A percentile compares a stretch with the other conserved stretches of the same genome.
phyloP scores from a whole-genome alignment of 2,329 filamentous ascomycete genomes.

The Lachnellula willkommii region DNA sequence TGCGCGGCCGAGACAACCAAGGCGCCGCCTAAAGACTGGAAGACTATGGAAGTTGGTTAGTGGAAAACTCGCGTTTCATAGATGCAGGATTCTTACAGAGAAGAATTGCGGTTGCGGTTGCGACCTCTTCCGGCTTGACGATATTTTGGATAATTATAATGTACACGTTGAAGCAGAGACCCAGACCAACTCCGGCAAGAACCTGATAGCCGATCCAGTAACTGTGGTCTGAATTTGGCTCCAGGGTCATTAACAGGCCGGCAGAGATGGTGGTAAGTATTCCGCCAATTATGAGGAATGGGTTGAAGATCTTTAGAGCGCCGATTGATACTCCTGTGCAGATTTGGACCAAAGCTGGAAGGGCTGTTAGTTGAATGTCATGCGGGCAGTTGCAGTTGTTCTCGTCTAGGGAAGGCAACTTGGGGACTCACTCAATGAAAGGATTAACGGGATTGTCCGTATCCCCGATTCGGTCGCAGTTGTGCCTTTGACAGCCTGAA shows the following conservation, averaged over 20 bases:
- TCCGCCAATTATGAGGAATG: not conserved
- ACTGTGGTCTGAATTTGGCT: conserved; percentile 39
- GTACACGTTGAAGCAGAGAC: conserved; percentile 52
- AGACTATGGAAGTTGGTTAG: conserved; percentile 25
- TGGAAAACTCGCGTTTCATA: not conserved
- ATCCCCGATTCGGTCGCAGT: conserved; percentile 35
- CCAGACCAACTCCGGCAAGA: conserved; percentile 47
- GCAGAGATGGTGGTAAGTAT: conserved; percentile 33
- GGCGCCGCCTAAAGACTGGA: conserved; percentile 52
- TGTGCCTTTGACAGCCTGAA: conserved; percentile 31
- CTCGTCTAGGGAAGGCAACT: no score
- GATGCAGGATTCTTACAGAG: conserved; percentile 34
- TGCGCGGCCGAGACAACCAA: conserved; percentile 52
- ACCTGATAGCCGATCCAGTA: conserved; percentile 54
- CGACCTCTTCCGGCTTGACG: conserved; percentile 46
- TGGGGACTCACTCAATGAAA: conserved; percentile 12
- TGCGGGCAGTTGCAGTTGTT: not conserved
- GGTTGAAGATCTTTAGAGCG: not conserved
- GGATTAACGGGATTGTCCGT: conserved; percentile 29
- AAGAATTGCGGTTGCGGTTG: conserved; percentile 47
- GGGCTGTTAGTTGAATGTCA: not conserved
- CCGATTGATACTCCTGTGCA: not conserved
- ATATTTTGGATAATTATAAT: conserved; percentile 51
- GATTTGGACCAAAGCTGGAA: not conserved
- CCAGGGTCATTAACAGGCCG: conserved; percentile 50